A percentile compares a stretch with the other conserved stretches of the same genome.
Evolutionary conservation across 2,329 filamentous ascomycete genomes (phyloP).

Genomic region (Chrysoporthe puriensis): DNA sequence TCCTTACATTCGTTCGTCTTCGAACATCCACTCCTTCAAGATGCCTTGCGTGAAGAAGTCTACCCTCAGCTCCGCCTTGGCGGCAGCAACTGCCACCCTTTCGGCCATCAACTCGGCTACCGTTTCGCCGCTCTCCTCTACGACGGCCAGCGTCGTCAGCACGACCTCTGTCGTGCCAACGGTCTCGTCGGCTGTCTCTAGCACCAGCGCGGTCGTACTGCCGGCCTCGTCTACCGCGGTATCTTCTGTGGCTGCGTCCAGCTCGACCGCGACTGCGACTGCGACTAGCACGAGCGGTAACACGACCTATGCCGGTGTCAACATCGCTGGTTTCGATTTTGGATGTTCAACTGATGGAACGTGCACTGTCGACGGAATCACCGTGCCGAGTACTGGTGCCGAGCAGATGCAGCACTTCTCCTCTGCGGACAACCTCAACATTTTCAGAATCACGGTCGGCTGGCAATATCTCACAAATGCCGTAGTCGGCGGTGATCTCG

Average conservation of each 20-base stretch:
- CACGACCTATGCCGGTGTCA: constrained; percentile 38
- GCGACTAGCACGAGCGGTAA: constrained; percentile 17
- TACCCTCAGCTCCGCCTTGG: constrained; percentile 23
- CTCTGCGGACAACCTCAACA: constrained; percentile 55
- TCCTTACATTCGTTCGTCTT: constrained; percentile 1
- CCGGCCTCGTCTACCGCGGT: not conserved
- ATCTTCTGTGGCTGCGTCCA: not conserved
- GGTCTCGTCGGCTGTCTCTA: not conserved
- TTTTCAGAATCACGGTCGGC: constrained; percentile 58
- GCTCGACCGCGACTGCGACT: not conserved
- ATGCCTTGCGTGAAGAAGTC: constrained; percentile 26
- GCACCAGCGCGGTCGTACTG: not conserved
- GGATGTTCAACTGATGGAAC: constrained; percentile 48
- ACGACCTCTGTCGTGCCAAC: not conserved
- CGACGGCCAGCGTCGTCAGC: not conserved
- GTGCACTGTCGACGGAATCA: constrained; percentile 37
- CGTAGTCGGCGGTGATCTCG: constrained; percentile 46
- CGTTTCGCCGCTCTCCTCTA: not conserved
- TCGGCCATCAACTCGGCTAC: constrained; percentile 18
- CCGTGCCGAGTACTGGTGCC: constrained; percentile 33
- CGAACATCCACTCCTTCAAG: constrained; percentile 4
- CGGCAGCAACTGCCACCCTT: constrained; percentile 24
- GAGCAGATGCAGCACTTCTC: constrained; percentile 61
- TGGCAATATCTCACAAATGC: constrained; percentile 57
- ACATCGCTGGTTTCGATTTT: constrained; percentile 54